phyloP scores from a whole-genome alignment of 257 asterid genomes.

The Verbena officinalis region DNA sequence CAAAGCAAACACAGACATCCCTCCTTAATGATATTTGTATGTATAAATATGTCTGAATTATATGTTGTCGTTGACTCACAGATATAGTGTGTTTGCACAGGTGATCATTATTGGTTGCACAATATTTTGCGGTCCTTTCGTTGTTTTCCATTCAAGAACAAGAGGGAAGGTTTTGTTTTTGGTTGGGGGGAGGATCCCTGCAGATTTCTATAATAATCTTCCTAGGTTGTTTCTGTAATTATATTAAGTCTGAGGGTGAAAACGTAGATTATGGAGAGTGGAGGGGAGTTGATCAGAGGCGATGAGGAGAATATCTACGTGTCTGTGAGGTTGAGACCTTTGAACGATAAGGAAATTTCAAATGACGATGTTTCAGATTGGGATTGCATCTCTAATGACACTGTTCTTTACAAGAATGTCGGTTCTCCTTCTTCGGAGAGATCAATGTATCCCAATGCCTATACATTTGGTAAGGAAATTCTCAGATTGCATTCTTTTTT shows the following conservation, averaged over 20 bases:
- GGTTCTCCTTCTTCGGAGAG: constrained; percentile 54
- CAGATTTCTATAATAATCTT: constrained; percentile 6
- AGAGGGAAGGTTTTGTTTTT: not conserved
- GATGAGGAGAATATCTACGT: constrained; percentile 66
- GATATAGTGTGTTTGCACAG: constrained; percentile 32
- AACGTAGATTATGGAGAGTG: constrained; percentile 44
- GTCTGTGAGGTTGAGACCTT: constrained; percentile 83
- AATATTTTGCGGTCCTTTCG: constrained; percentile 37
- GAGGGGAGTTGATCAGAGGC: constrained; percentile 34
- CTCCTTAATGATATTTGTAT: constrained; percentile 5
- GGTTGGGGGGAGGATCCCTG: constrained; percentile 1
- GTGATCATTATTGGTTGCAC: constrained; percentile 41
- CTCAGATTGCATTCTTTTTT: not conserved
- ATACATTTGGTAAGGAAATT: constrained; percentile 66
- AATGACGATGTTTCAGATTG: constrained; percentile 76
- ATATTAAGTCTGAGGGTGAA: constrained; percentile 29
- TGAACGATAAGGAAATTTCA: constrained; percentile 60
- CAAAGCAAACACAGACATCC: not conserved
- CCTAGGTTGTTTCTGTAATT: constrained; percentile 16
- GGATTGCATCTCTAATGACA: constrained; percentile 77
- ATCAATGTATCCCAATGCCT: constrained; percentile 66
- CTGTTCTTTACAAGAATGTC: constrained; percentile 71
- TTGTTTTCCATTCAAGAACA: constrained; percentile 25
- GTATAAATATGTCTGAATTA: constrained; percentile 31
- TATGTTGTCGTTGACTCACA: constrained; percentile 41